Evolutionary conservation across 208 protist genomes (phyloP).

Genomic region (Acanthamoeba lenticulata): DNA sequence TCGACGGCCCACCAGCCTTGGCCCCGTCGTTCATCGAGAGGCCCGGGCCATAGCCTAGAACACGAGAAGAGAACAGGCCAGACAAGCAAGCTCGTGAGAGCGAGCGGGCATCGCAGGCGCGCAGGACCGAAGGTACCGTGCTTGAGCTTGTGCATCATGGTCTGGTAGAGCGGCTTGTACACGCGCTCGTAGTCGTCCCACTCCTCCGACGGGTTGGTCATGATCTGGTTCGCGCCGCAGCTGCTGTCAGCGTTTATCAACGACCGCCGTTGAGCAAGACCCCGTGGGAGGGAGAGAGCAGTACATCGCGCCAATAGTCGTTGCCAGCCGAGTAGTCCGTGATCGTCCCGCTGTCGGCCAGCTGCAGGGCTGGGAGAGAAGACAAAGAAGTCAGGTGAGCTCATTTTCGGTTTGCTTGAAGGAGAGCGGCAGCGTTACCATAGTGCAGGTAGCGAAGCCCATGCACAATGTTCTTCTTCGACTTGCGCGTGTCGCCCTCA

Average conservation of each 20-base stretch:
- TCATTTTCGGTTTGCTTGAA: neutral
- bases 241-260: neutral
- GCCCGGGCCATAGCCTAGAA: neutral
- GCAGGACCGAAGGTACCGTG: neutral
- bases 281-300: neutral
- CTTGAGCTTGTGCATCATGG: slow-evolving; percentile 47
- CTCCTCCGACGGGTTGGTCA: neutral
- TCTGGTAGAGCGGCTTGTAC: slow-evolving; percentile 36
- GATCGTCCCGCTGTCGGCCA: neutral
- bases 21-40: neutral
- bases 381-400: neutral
- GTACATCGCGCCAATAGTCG: slow-evolving; percentile 27
- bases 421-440: neutral
- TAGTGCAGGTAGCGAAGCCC: slow-evolving; percentile 41
- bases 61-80: neutral
- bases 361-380: neutral
- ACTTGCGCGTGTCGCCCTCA: slow-evolving; percentile 43
- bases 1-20: neutral
- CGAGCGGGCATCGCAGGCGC: no score
- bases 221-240: neutral
- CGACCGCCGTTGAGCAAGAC: no score
- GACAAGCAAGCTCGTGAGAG: no score
- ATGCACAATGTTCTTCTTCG: slow-evolving; percentile 58
- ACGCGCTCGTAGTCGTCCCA: slow-evolving; percentile 45
- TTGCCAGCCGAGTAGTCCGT: slow-evolving; percentile 21